Base-by-base conservation (phyloP, 2,329 filamentous ascomycete genomes). In the Epichloe festucae region DNA sequence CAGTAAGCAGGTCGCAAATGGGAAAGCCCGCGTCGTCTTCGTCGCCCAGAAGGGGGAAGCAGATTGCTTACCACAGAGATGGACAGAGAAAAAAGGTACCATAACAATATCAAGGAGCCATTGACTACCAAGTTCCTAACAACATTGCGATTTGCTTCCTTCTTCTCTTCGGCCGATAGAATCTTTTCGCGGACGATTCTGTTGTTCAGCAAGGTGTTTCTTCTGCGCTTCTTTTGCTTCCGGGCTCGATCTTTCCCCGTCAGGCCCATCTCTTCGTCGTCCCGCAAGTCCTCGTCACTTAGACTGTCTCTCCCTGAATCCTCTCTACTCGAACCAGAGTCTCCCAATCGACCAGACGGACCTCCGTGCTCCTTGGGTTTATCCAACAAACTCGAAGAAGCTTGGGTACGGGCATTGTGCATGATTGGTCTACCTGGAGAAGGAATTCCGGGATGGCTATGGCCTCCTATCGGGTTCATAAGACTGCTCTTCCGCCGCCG, bases 71-170 rank as follows among this genome's bases (percentile, higher is more conserved):
- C 87, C 60, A 96, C 77, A 55, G 89, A 95, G 65, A 95, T 95
- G 48, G 87, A 89, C 57, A 97, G 78, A 17, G 90, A 96, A 69
- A 97, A 97, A 40, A 89, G 71, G 57, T 81, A 93, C 91, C 93
- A 98, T 56, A 94, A 69, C 23, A 79, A 77, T 57, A 97, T 95
- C 57, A 98, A 72, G n/a, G 77, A 62, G n/a, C 75, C 78, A 66
- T 97, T 96, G 62, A 90, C 72, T 52, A 84, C 65, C 51, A 90
- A 71, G 52, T 75, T 82, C 64, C 73, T 83, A 47, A 88, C 56
- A 40, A 97, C 79, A 60, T 77, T 82, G 64, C 82, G 78, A 69
- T 93, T 85, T 6, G 87, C 88, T 62, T 88, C 72, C 61, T 82
- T 84, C 68, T 82, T 82, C 70, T 91, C 87, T 57, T 84, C 81